Conservation (phyloP, 345 rosid species). For the Hibiscus trionum region DNA sequence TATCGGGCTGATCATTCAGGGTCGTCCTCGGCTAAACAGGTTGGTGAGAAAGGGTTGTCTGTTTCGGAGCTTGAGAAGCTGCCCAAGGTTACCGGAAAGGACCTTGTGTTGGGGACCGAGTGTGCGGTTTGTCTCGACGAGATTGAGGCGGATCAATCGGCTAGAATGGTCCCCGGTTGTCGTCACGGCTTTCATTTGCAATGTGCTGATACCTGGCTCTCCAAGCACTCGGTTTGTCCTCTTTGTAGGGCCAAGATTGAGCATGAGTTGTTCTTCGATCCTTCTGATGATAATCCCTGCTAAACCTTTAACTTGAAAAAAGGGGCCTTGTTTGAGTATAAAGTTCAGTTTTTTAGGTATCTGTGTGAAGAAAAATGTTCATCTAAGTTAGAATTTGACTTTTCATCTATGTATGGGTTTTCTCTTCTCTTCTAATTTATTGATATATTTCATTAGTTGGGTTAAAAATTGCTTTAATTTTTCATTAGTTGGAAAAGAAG, state of each 20-base stretch:
- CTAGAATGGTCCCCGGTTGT: slow-evolving; percentile 71
- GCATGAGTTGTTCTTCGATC: slow-evolving; percentile 14
- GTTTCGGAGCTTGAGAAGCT: slow-evolving; percentile 51
- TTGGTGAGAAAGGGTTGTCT: slow-evolving; percentile 38
- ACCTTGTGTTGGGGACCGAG: slow-evolving; percentile 52
- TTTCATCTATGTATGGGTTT: not conserved
- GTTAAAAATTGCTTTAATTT: not conserved
- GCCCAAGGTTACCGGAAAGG: slow-evolving; percentile 59
- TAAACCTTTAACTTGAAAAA: not conserved
- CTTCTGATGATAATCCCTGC: slow-evolving; percentile 9
- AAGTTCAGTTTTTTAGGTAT: not conserved
- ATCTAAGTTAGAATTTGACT: not conserved
- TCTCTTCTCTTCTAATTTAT: not conserved
- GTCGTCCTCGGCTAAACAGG: slow-evolving; percentile 24
- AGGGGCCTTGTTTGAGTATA: not conserved
- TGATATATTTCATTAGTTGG: not conserved
- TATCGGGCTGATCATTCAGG: slow-evolving; percentile 6
- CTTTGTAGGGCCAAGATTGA: slow-evolving; percentile 54
- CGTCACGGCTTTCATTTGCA: slow-evolving; percentile 73
- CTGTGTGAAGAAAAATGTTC: not conserved
- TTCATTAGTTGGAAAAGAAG: not conserved
- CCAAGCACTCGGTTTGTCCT: slow-evolving; percentile 54
- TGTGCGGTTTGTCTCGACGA: slow-evolving; percentile 88
- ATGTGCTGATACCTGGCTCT: slow-evolving; percentile 82
- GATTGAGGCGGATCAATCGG: slow-evolving; percentile 46